These are phyloP conservation scores for Thelonectria discophora DNA, from an alignment of 2,329 filamentous ascomycete species.

Conservation along the genomic window DNA sequence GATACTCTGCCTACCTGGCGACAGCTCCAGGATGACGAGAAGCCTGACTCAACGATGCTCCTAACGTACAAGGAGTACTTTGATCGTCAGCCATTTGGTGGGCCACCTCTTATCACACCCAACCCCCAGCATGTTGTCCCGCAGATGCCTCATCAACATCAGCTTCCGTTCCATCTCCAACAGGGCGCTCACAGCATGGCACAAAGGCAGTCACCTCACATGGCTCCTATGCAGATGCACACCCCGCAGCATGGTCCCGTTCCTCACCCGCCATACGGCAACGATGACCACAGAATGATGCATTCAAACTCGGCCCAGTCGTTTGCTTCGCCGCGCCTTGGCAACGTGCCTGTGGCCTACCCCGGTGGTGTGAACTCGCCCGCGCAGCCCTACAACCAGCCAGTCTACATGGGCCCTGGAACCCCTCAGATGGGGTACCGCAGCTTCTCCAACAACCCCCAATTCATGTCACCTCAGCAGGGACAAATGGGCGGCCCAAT, in stretches of 20 bases:
- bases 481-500: slow-evolving; percentile 78
- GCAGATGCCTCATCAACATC: slow-evolving; percentile 82
- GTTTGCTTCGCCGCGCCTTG: slow-evolving; percentile 83
- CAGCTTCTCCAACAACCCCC: slow-evolving; percentile 73
- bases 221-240: slow-evolving; percentile 81
- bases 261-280: slow-evolving; percentile 72
- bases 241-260: slow-evolving; percentile 75
- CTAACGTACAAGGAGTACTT: slow-evolving; percentile 82
- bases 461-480: slow-evolving; percentile 76
- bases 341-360: slow-evolving; percentile 75
- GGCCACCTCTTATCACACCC: slow-evolving; percentile 70
- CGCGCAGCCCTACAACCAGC: slow-evolving; percentile 75
- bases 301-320: slow-evolving; percentile 84
- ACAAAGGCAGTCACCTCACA: slow-evolving; percentile 76
- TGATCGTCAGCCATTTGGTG: slow-evolving; percentile 69
- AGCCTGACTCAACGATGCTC: slow-evolving; percentile 69
- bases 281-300: slow-evolving; percentile 90
- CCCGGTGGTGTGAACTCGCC: slow-evolving; percentile 73
- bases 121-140: slow-evolving; percentile 74
- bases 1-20: slow-evolving; percentile 89
- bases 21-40: slow-evolving; percentile 75
- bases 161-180: slow-evolving; percentile 84
- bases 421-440: slow-evolving; percentile 76
- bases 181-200: slow-evolving; percentile 74
- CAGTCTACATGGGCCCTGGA: slow-evolving; percentile 74